Percentiles rank a stretch among this genome's conserved stretches.
Evolutionary conservation across 2,329 filamentous ascomycete species (phyloP).

Genomic region (Aspergillus thermomutatus): DNA sequence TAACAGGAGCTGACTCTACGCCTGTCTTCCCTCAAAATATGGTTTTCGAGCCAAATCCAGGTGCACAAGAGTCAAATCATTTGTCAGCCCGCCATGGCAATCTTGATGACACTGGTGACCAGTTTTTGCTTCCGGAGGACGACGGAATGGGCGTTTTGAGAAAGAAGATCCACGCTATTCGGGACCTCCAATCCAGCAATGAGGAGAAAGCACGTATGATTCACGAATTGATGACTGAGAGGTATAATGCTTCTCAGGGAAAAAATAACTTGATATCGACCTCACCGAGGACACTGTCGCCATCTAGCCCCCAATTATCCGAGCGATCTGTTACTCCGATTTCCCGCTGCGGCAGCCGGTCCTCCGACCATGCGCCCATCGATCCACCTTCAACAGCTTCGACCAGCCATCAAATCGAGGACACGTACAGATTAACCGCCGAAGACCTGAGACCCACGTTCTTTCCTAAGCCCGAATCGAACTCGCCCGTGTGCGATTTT

Average conservation of each 20-base stretch:
- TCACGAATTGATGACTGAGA: constrained; percentile 67
- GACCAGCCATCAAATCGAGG: constrained; percentile 22
- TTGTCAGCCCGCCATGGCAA: constrained; percentile 1
- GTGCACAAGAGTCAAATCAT: not conserved
- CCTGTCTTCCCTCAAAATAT: constrained; percentile 1
- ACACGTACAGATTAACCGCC: constrained; percentile 39
- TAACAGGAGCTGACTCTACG: not conserved
- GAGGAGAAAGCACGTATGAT: constrained; percentile 68
- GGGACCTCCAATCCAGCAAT: constrained; percentile 56
- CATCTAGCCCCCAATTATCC: constrained; percentile 20
- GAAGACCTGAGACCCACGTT: constrained; percentile 68
- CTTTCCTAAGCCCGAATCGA: constrained; percentile 46
- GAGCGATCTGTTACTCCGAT: constrained; percentile 29
- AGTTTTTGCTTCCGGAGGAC: constrained; percentile 61
- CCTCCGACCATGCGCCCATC: constrained; percentile 25
- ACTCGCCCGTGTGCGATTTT: constrained; percentile 22
- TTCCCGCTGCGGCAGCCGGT: constrained; percentile 28
- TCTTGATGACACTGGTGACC: constrained; percentile 16
- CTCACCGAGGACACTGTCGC: constrained; percentile 19
- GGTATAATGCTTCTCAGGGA: constrained; percentile 53
- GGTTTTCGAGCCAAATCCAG: not conserved
- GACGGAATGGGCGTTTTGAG: constrained; percentile 72
- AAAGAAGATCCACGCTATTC: constrained; percentile 65
- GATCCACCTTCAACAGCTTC: constrained; percentile 26
- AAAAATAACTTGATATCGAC: constrained; percentile 17